phyloP scores from a whole-genome alignment of 441 rosid species.

The Adansonia gregorii region DNA sequence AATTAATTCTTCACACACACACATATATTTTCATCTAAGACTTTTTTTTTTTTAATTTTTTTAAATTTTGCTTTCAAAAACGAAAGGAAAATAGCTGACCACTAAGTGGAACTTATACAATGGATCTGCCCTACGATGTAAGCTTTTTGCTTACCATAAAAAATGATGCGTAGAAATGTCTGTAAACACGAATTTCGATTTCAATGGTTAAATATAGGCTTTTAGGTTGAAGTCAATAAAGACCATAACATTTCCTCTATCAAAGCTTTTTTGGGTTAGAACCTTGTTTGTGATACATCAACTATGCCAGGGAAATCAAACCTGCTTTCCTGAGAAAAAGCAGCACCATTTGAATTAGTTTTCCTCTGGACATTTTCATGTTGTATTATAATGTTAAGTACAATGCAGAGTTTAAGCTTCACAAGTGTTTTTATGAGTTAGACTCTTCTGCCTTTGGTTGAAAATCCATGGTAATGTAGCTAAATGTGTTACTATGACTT shows the following conservation, averaged over 20 bases:
- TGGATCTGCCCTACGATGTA: not conserved
- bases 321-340: too few relatives aligned
- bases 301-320: too few relatives aligned
- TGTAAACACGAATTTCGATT: not conserved
- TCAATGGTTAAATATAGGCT: not conserved
- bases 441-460: not conserved
- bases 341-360: too few relatives aligned
- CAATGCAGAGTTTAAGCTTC: not conserved
- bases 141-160: not conserved
- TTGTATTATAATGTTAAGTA: not conserved
- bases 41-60: not conserved
- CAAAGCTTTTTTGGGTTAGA: too few relatives aligned
- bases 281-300: too few relatives aligned
- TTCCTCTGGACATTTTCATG: not conserved
- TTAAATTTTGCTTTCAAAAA: not conserved
- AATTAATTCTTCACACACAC: not conserved
- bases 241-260: too few relatives aligned
- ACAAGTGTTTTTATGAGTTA: not conserved
- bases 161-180: not conserved
- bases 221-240: not conserved
- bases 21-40: not conserved
- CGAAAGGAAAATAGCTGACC: not conserved
- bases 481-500: constrained; percentile 4
- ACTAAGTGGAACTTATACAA: not conserved
- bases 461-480: not conserved